These are phyloP conservation scores for Phytopythium ostracodes DNA, from an alignment of 352 stramenopile genomes.

Conservation along the genomic window DNA sequence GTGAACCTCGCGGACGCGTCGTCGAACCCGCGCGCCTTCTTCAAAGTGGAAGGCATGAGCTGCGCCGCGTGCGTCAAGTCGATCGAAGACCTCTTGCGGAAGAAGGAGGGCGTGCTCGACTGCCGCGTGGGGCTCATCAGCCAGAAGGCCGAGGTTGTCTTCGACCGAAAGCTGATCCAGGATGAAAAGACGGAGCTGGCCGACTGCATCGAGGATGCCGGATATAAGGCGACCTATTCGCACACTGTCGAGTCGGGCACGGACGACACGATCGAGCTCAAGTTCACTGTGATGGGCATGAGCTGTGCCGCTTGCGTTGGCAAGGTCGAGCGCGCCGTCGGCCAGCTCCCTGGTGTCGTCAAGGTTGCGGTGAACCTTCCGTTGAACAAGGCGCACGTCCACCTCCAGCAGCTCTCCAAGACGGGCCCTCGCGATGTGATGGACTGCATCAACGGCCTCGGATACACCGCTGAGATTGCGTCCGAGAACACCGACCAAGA, in stretches of 20 bases:
- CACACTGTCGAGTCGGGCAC: constrained; percentile 71
- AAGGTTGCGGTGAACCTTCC: constrained; percentile 64
- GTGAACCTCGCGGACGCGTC: constrained; percentile 28
- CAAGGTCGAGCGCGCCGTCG: constrained; percentile 66
- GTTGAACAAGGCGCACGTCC: constrained; percentile 68
- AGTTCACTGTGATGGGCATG: constrained; percentile 74
- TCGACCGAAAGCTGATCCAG: constrained; percentile 66
- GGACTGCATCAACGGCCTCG: constrained; percentile 58
- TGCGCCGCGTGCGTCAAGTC: constrained; percentile 85
- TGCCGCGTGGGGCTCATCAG: constrained; percentile 82
- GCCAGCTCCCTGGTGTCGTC: constrained; percentile 61
- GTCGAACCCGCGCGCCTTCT: constrained; percentile 65
- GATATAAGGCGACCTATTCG: constrained; percentile 76
- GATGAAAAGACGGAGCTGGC: constrained; percentile 42
- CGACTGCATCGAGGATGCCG: constrained; percentile 67
- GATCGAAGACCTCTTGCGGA: constrained; percentile 76
- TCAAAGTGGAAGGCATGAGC: constrained; percentile 84
- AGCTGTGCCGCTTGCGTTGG: constrained; percentile 51
- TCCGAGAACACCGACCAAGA: constrained; percentile 55
- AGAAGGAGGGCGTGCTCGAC: constrained; percentile 59
- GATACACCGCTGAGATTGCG: constrained; percentile 57
- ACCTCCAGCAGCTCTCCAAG: constrained; percentile 74
- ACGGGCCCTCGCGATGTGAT: constrained; percentile 72
- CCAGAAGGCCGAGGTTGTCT: constrained; percentile 82
- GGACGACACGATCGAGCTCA: constrained; percentile 76